Evolutionary conservation across 345 rosid genomes (phyloP).

Genomic region (Trapa bicornis): DNA sequence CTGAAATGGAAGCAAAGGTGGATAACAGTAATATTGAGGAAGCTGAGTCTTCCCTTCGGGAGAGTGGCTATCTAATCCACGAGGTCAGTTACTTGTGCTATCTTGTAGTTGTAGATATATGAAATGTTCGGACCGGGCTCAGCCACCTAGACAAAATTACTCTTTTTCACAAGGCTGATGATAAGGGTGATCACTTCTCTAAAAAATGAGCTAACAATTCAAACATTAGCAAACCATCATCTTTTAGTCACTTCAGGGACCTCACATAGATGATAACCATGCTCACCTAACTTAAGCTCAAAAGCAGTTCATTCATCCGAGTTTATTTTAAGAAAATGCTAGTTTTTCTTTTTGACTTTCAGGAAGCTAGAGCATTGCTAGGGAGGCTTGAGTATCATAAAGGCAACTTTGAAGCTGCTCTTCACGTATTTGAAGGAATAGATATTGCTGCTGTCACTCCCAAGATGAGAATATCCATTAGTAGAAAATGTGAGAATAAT

Average conservation of each 20-base stretch:
- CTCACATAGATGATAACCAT: neutral
- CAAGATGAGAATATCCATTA: slow-evolving; percentile 40
- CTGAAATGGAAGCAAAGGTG: slow-evolving; percentile 41
- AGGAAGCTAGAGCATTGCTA: slow-evolving; percentile 76
- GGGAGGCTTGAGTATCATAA: slow-evolving; percentile 67
- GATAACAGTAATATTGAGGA: slow-evolving; percentile 69
- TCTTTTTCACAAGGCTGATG: neutral
- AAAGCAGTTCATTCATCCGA: neutral
- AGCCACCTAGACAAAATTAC: neutral
- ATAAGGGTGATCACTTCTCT: neutral
- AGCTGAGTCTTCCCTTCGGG: slow-evolving; percentile 72
- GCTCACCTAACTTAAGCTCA: neutral
- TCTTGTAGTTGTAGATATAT: neutral
- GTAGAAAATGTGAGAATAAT: slow-evolving; percentile 28
- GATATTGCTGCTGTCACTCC: slow-evolving; percentile 41
- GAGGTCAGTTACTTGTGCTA: slow-evolving; percentile 32
- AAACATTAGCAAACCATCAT: neutral
- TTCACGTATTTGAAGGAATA: slow-evolving; percentile 65
- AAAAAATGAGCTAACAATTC: neutral
- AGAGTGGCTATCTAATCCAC: slow-evolving; percentile 67
- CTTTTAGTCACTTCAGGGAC: neutral
- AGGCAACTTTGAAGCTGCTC: slow-evolving; percentile 55
- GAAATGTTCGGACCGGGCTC: neutral
- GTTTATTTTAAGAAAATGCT: neutral
- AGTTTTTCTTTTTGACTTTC: slow-evolving; percentile 4